Evolutionary conservation across 2,329 filamentous ascomycete species (phyloP), one percentile per base, ranked within the genome.

Genomic region (Talaromyces piceae): DNA sequence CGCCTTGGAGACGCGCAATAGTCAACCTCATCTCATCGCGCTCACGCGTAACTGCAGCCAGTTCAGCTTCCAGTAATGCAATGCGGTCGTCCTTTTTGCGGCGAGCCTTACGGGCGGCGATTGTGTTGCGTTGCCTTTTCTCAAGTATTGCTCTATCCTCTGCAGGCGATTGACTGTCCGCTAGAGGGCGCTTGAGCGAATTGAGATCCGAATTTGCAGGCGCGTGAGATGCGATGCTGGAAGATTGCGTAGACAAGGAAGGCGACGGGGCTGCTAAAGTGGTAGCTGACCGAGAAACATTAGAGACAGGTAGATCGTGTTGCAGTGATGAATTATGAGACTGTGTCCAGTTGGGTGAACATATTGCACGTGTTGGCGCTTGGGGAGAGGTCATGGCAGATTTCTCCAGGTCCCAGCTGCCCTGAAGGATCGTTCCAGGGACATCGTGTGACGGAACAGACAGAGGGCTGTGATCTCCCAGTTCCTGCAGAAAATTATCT

Each of bases 81-180:
- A 86, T 79, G 55, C 82, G 80, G 59, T 87, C 83, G 28, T 87
- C 75, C 43, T 83, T 80, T 64, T 84, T 85, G 64, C 87, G 83
- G 23, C 84, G 80, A 63, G 86, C 87, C 55, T 84, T 82, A 55
- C 82, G 77, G 26, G 84, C 84, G n/a, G 84, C 84, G 55, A 86
- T 75, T 12, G 83, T 87, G 66, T 88, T 87, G 55, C 80, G 78
- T 55, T 80, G 78, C 25, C 84, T 81, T 66, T 86, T 86, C 28
- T 60, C 57, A 4, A 49, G 6, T 8, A 49, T 30, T 5, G 33
- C 39, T n/a, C 41, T 31, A 20, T 41, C 23, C 18, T 49, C 46
- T 43, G 18, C 12, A 4, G 39, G 39, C 13, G 39, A 43, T 12
- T 43, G 39, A 6, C 39, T 16, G 5, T 43, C 39, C n/a, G 11